Conservation (phyloP, 495 filamentous ascomycete species). For the Margaritispora aquatica region DNA sequence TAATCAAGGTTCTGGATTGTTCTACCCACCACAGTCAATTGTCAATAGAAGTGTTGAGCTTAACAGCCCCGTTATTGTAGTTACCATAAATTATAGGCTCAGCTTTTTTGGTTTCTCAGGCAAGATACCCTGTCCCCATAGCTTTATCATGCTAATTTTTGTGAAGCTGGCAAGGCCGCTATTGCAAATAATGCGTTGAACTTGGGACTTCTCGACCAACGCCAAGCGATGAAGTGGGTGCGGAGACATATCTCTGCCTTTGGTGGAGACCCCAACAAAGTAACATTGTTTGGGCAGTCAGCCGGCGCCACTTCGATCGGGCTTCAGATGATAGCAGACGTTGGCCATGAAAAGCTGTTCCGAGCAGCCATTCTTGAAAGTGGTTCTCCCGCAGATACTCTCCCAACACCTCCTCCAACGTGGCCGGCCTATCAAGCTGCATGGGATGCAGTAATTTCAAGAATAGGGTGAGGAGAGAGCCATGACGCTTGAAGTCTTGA, state of each 20-base stretch:
- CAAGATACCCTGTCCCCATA: background rate
- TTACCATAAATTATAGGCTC: conserved; percentile 41
- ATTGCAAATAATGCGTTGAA: conserved; percentile 5
- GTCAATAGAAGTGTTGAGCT: conserved; percentile 4
- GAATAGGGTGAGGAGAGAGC: conserved; percentile 1
- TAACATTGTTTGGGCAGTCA: conserved; percentile 34
- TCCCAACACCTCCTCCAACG: background rate
- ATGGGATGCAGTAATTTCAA: background rate
- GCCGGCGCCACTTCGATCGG: conserved; percentile 46
- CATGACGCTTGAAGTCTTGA: background rate
- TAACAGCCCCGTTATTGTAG: background rate
- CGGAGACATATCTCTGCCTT: conserved; percentile 48
- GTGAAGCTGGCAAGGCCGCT: background rate
- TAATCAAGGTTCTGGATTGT: background rate
- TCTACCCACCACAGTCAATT: background rate
- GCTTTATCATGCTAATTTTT: background rate
- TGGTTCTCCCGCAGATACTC: background rate
- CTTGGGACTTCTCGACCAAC: conserved; percentile 42
- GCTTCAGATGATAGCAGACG: conserved; percentile 18
- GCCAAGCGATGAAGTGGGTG: conserved; percentile 54
- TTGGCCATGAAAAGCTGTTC: background rate
- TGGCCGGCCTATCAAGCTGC: conserved; percentile 1
- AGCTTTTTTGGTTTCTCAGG: conserved; percentile 36
- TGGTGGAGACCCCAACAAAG: conserved; percentile 34
- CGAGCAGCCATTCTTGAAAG: conserved; percentile 5